A percentile compares a stretch with the other conserved stretches of the same genome.
These are phyloP conservation scores for Talaromyces sp. DNA, from an alignment of 2,329 filamentous ascomycete genomes.

Conservation along the genomic window DNA sequence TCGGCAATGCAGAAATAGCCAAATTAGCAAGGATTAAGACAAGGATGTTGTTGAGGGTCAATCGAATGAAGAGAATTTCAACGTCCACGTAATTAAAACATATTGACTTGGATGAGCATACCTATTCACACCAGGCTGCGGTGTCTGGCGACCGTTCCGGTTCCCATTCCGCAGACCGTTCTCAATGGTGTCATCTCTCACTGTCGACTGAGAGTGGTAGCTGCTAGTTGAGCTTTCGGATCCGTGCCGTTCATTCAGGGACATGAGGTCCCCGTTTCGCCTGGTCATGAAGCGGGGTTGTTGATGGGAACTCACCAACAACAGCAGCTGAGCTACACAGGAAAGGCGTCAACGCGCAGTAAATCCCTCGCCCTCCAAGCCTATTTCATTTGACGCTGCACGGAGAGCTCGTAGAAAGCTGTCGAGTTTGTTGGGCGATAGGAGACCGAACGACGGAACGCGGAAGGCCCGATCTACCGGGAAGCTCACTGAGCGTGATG, in stretches of 20 bases:
- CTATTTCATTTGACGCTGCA: slow-evolving; percentile 12
- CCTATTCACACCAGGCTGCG: slow-evolving; percentile 12
- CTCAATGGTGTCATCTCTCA: slow-evolving; percentile 29
- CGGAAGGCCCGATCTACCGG: neutral
- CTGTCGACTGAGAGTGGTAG: slow-evolving; percentile 39
- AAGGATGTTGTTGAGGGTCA: neutral
- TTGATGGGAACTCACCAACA: slow-evolving; percentile 1
- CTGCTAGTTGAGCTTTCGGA: slow-evolving; percentile 42
- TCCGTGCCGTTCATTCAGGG: slow-evolving; percentile 35
- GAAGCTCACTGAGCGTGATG: neutral
- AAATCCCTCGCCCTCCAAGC: neutral
- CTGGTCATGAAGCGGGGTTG: slow-evolving; percentile 30
- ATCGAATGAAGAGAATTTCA: neutral
- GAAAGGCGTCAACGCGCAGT: neutral
- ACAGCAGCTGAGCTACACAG: neutral
- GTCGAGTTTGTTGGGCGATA: neutral
- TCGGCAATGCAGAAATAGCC: neutral
- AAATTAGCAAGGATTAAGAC: neutral
- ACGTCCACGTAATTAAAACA: neutral
- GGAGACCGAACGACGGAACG: neutral
- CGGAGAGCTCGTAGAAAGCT: neutral
- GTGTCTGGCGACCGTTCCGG: slow-evolving; percentile 24
- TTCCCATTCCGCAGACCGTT: slow-evolving; percentile 22
- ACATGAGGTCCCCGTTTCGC: slow-evolving; percentile 29
- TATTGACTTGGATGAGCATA: neutral